Percentiles rank a stretch among this genome's conserved stretches.
These are phyloP conservation scores for Chytridium lagenaria DNA, from an alignment of 371 early-diverging fungal species.

Conservation along the genomic window DNA sequence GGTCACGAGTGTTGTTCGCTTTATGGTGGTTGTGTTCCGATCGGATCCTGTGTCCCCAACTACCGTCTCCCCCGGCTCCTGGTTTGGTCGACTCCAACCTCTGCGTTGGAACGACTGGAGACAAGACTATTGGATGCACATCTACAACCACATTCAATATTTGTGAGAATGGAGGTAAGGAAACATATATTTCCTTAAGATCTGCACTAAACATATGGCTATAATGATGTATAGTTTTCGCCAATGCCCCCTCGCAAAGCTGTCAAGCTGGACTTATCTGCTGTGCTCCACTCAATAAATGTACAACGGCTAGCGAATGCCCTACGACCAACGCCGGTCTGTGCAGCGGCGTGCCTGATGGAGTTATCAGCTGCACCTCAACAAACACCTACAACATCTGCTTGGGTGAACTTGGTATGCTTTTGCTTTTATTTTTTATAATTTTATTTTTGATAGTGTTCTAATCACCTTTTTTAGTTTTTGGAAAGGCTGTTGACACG, in stretches of 20 bases:
- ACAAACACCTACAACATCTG: constrained; percentile 25
- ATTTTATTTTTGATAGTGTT: not conserved
- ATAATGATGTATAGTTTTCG: not conserved
- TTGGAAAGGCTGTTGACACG: not conserved
- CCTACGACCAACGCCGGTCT: not conserved
- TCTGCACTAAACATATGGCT: not conserved
- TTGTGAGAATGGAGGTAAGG: constrained; percentile 10
- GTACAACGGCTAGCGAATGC: not conserved
- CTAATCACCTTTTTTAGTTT: not conserved
- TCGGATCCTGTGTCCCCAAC: not conserved
- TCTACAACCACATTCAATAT: constrained; percentile 1
- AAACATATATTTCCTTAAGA: not conserved
- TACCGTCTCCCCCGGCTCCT: not conserved
- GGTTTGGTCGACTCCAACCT: not conserved
- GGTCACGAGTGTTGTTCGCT: constrained; percentile 1
- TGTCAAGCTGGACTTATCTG: constrained; percentile 19
- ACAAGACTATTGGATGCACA: constrained; percentile 8
- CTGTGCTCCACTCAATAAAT: constrained; percentile 12
- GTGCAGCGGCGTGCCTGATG: constrained; percentile 7
- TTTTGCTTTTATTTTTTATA: not conserved
- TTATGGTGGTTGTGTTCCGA: constrained; percentile 9
- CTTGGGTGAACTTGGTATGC: not conserved
- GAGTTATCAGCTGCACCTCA: constrained; percentile 12
- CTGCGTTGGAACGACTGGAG: not conserved
- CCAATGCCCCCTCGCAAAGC: not conserved